Percentiles rank a stretch among this genome's conserved stretches.
These are phyloP conservation scores for Elymus sibiricus DNA, from an alignment of 176 grass and related monocot species.

Conservation along the genomic window DNA sequence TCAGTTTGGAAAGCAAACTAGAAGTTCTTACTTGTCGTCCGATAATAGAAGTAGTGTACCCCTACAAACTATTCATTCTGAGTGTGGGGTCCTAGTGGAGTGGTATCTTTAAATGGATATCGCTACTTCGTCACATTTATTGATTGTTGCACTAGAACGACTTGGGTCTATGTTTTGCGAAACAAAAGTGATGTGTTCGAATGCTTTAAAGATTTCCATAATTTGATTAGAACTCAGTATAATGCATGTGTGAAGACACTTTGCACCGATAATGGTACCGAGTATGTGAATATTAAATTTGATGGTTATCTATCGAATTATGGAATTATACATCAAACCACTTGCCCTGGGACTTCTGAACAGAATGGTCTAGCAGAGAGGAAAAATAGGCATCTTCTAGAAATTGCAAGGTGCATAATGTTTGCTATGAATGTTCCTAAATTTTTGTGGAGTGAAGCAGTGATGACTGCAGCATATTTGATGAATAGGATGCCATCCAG, in stretches of 20 bases:
- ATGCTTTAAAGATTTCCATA: no score
- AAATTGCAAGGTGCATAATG: neutral
- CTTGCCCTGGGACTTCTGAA: neutral
- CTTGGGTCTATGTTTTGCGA: no score
- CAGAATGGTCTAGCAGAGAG: neutral
- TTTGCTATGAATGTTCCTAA: no score
- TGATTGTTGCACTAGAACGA: neutral
- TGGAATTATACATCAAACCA: neutral
- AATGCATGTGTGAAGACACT: no score
- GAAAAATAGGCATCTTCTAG: no score
- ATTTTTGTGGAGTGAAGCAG: neutral
- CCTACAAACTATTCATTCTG: neutral
- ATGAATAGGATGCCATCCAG: no score
- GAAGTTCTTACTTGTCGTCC: neutral
- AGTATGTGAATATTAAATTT: no score
- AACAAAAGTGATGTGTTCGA: no score
- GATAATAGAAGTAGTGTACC: neutral
- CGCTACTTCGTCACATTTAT: neutral
- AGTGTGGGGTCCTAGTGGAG: neutral
- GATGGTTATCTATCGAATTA: neutral
- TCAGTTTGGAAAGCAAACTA: neutral
- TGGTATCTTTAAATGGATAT: neutral
- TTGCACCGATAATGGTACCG: no score
- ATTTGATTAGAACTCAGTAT: no score
- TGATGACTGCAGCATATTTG: no score